These are phyloP conservation scores for Cenchrus americanus DNA, from an alignment of 176 grass and related monocot species.

Conservation along the genomic window DNA sequence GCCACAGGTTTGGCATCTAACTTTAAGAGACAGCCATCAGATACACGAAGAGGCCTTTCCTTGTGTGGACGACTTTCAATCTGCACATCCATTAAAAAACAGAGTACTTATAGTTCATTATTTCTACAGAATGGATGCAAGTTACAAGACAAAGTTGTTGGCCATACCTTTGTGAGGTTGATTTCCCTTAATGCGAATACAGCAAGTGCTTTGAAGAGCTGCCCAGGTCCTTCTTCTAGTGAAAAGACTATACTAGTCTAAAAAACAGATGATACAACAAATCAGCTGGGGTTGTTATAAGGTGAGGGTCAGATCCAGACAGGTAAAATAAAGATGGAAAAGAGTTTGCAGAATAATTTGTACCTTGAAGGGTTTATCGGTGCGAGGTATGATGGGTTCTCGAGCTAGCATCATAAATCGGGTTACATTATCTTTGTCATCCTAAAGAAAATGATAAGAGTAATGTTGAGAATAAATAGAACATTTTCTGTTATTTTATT, in stretches of 20 bases:
- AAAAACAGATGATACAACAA: constrained; percentile 44
- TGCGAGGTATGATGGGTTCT: constrained; percentile 79
- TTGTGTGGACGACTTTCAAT: constrained; percentile 93
- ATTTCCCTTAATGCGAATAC: constrained; percentile 90
- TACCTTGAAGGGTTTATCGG: constrained; percentile 90
- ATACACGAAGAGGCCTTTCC: constrained; percentile 67
- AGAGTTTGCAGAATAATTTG: background rate
- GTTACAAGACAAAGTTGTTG: constrained; percentile 39
- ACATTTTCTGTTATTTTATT: background rate
- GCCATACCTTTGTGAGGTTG: constrained; percentile 82
- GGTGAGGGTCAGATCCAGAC: background rate
- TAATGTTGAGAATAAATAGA: constrained; percentile 36
- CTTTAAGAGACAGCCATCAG: constrained; percentile 76
- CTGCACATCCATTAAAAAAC: constrained; percentile 47
- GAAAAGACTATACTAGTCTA: constrained; percentile 97
- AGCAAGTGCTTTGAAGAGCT: constrained; percentile 92
- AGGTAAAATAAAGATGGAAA: constrained; percentile 11
- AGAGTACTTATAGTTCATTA: constrained; percentile 27
- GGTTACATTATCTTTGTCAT: constrained; percentile 89
- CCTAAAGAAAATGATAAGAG: constrained; percentile 48
- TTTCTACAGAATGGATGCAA: constrained; percentile 33
- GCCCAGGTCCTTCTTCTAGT: constrained; percentile 86
- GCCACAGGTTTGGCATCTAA: constrained; percentile 40
- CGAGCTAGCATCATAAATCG: constrained; percentile 86
- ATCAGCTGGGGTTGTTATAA: constrained; percentile 17